Conservation (phyloP, 306 rosid genomes). For the Herpetospermum pedunculosum region DNA sequence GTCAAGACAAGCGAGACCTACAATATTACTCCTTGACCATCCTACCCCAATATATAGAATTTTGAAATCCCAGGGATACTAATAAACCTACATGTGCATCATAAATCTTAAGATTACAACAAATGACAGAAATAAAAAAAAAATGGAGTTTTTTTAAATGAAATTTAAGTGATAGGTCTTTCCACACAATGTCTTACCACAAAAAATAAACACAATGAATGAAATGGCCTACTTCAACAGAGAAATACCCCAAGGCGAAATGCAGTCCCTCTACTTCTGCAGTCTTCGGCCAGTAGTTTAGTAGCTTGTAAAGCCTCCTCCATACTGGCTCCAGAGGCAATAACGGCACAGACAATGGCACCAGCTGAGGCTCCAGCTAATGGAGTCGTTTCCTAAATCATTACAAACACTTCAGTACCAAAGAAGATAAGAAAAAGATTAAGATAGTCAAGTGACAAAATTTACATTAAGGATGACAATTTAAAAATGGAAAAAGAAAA, state of each 20-base stretch:
- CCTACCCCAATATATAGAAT: not conserved
- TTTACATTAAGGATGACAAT: not conserved
- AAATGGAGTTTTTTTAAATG: not conserved
- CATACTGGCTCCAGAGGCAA: constrained; percentile 91
- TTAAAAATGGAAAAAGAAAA: not conserved
- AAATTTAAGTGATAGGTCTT: not conserved
- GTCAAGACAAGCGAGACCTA: not conserved
- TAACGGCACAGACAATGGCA: constrained; percentile 85
- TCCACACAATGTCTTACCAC: not conserved
- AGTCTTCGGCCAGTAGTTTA: constrained; percentile 83
- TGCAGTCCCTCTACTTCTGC: constrained; percentile 78
- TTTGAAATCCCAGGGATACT: not conserved
- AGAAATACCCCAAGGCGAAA: constrained; percentile 84
- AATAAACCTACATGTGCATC: not conserved
- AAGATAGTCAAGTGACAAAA: not conserved
- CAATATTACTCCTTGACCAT: not conserved
- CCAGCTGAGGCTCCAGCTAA: constrained; percentile 98
- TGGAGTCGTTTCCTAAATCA: constrained; percentile 75
- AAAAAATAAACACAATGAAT: not conserved
- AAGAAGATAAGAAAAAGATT: not conserved
- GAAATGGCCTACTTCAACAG: constrained; percentile 11
- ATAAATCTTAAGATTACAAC: not conserved
- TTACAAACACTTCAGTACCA: constrained; percentile 5
- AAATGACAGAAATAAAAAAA: not conserved
- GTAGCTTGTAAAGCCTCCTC: constrained; percentile 68